These are phyloP conservation scores for Thalassiosira exigua DNA, from an alignment of 352 stramenopile species.

Conservation along the genomic window DNA sequence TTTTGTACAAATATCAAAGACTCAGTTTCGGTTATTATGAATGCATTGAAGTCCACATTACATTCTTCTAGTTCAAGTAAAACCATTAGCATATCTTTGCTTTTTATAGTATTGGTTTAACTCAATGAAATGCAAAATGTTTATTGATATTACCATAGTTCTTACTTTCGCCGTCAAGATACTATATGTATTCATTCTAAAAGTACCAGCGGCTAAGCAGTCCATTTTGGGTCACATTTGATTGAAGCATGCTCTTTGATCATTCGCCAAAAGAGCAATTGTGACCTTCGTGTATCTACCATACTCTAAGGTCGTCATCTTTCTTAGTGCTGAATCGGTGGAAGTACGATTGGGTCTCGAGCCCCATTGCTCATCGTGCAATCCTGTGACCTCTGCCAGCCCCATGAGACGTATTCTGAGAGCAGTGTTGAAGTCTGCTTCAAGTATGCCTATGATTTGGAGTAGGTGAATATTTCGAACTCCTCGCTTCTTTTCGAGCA, in stretches of 20 bases:
- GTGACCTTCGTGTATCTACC: conserved; percentile 20
- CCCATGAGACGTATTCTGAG: conserved; percentile 17
- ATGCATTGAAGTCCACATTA: no score
- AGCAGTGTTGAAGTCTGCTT: conserved; percentile 44
- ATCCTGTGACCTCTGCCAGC: conserved; percentile 8
- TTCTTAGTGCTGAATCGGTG: conserved; percentile 3
- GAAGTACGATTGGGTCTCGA: not conserved
- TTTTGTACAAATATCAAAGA: no score
- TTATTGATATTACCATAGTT: no score
- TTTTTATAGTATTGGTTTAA: no score
- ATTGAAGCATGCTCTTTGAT: conserved; percentile 8
- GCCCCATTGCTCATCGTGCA: conserved; percentile 5
- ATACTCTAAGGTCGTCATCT: conserved; percentile 20
- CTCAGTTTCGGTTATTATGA: no score
- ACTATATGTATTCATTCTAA: no score
- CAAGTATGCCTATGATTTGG: conserved; percentile 51
- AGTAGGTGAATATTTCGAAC: conserved; percentile 42
- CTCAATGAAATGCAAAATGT: no score
- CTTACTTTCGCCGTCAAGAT: no score
- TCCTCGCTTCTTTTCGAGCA: conserved; percentile 49
- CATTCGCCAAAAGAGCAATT: conserved; percentile 2
- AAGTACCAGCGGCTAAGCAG: not conserved
- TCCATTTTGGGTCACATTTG: not conserved
- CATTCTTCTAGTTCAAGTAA: no score
- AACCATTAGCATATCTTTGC: no score